Conservation (phyloP, 495 filamentous ascomycete species). For the Annulohypoxylon moriforme region DNA sequence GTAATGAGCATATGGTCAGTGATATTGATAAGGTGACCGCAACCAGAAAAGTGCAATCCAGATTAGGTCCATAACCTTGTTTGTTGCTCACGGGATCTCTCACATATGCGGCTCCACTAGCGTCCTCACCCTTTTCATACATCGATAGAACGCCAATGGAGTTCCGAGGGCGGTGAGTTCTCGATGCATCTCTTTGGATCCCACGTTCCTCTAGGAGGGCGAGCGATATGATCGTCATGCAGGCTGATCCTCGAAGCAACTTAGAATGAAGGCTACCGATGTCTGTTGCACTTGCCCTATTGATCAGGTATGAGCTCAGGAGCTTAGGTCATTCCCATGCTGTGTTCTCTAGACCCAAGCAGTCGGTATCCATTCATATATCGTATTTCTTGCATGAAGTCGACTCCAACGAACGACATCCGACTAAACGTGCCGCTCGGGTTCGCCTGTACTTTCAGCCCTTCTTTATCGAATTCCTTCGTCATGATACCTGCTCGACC, state of each 20-base stretch:
- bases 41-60: slow-evolving; percentile 15
- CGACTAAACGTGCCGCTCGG: slow-evolving; percentile 27
- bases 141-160: slow-evolving; percentile 1
- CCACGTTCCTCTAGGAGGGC: slow-evolving; percentile 9
- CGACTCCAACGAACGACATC: slow-evolving; percentile 17
- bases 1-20: background rate
- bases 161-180: slow-evolving; percentile 27
- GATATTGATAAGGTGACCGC: slow-evolving; percentile 3
- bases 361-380: slow-evolving; percentile 34
- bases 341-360: slow-evolving; percentile 43
- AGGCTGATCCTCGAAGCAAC: slow-evolving; percentile 24
- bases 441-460: slow-evolving; percentile 31
- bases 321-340: slow-evolving; percentile 19
- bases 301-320: slow-evolving; percentile 12
- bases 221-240: slow-evolving; percentile 28
- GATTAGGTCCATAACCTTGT: background rate
- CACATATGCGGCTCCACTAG: slow-evolving; percentile 26
- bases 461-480: slow-evolving; percentile 17
- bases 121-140: slow-evolving; percentile 13
- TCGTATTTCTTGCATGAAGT: slow-evolving; percentile 1
- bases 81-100: slow-evolving; percentile 33
- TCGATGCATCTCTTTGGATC: slow-evolving; percentile 19
- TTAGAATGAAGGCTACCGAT: slow-evolving; percentile 19
- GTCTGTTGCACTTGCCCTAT: slow-evolving; percentile 30
- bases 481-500: slow-evolving; percentile 11